These are phyloP conservation scores for Ambrosia trifida DNA, from an alignment of 129 eudicot genomes.

Conservation along the genomic window DNA sequence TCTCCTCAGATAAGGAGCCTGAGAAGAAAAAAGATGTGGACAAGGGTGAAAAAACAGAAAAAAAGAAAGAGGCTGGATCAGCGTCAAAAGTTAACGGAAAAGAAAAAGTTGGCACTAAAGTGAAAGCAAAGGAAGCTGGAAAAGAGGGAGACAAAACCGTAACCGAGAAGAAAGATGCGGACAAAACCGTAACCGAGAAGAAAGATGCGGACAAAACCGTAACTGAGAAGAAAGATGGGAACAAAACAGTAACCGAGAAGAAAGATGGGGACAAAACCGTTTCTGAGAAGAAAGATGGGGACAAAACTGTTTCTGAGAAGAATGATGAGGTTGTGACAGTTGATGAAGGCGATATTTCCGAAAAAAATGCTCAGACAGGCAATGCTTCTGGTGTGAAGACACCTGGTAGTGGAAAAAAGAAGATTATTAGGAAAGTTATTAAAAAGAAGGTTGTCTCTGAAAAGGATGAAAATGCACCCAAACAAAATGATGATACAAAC, in stretches of 20 bases:
- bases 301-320: neutral
- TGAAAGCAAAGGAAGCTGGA: slow-evolving; percentile 36
- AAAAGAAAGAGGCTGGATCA: slow-evolving; percentile 48
- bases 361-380: slow-evolving; percentile 41
- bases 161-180: slow-evolving; percentile 24
- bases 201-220: slow-evolving; percentile 20
- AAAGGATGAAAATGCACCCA: slow-evolving; percentile 38
- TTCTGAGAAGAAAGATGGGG: neutral
- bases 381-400: slow-evolving; percentile 39
- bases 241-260: neutral
- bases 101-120: slow-evolving; percentile 38
- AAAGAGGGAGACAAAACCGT: slow-evolving; percentile 43
- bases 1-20: slow-evolving; percentile 40
- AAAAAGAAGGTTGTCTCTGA: slow-evolving; percentile 62
- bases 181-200: slow-evolving; percentile 25
- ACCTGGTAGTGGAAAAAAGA: slow-evolving; percentile 64
- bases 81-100: slow-evolving; percentile 33
- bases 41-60: slow-evolving; percentile 43
- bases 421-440: slow-evolving; percentile 59
- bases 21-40: slow-evolving; percentile 44
- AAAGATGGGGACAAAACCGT: neutral
- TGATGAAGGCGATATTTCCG: slow-evolving; percentile 38
- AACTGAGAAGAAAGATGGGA: neutral
- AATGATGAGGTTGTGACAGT: slow-evolving; percentile 24
- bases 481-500: slow-evolving; percentile 36